Evolutionary conservation across 1,284 basidiomycete species (phyloP), one percentile per base, ranked within the genome.

Genomic region (Fomitopsis betulina): DNA sequence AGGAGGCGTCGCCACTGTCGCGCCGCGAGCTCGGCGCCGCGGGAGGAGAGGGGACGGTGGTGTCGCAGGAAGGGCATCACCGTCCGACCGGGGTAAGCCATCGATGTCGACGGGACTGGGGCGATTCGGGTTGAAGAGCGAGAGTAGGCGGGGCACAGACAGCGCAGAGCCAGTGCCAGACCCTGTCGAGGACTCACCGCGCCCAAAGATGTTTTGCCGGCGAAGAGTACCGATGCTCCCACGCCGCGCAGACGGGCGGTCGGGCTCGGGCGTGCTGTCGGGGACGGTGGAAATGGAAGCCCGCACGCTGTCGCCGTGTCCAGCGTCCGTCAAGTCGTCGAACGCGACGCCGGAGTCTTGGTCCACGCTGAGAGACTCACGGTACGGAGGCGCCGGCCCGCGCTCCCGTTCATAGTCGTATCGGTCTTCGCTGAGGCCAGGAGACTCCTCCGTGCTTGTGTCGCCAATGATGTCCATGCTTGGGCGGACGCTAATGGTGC

Each of bases 321-420:
- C 23, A 43, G 27, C 40, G 39, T 58, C 40, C 10, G 50, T 32
- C 3, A 39, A 37, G n/a, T 59, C 55, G 49, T 42, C 32, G 51
- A 55, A 39, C 27, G 62, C 63, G n/a, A 58, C 25, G 19, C 56
- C 42, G 39, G 59, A 59, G 50, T 63, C 65, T 35, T 37, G n/a
- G 64, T 63, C 55, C 6, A 62, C 71, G 10, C 35, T 21, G 7
- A 83, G 71, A 17, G 79, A 81, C 69, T 89, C 86, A 54, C 79
- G 79, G 68, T 90, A 89, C 0, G 86, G 69, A 6, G 87, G 87
- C 9, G 84, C 83, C 45, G 83, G 80, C 27, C 84, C 88, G 59
- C 82, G 72, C 5, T 79, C 76, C 45, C 73, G 58, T 5, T 54
- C 57, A 6, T 57, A 55, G 8, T 60, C 56, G 33, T 55, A 32